phyloP scores from a whole-genome alignment of 2,329 filamentous ascomycete species.

The Corinectria fuckeliana region DNA sequence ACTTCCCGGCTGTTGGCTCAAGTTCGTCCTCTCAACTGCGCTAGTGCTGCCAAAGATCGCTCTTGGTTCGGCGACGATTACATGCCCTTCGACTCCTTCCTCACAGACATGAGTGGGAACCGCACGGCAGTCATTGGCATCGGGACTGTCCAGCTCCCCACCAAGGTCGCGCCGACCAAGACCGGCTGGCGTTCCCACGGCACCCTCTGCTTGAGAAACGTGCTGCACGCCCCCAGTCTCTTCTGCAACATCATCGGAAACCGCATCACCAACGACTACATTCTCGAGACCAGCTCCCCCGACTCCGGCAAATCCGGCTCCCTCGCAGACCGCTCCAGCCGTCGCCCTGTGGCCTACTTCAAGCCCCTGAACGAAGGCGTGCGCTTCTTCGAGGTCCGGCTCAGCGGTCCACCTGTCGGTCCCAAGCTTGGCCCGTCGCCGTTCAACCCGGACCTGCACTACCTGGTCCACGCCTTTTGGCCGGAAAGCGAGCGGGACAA shows the following conservation, averaged over 20 bases:
- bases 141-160: conserved; percentile 4
- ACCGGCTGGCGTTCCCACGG: background rate
- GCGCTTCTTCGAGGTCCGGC: background rate
- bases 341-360: background rate
- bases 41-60: conserved; percentile 4
- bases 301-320: background rate
- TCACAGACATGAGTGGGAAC: background rate
- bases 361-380: background rate
- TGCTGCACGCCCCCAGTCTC: conserved; percentile 1
- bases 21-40: background rate
- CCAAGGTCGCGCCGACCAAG: background rate
- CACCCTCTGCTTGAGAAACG: conserved; percentile 24
- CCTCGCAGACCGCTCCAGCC: background rate
- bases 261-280: background rate
- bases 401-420: background rate
- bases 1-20: background rate
- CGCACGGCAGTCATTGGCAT: background rate
- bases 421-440: background rate
- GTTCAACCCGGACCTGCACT: background rate
- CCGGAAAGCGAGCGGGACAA: background rate
- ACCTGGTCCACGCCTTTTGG: background rate
- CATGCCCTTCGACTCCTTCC: background rate
- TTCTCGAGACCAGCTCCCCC: background rate
- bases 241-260: conserved; percentile 9
- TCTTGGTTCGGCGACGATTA: conserved; percentile 3